These are phyloP conservation scores for Lepraria neglecta DNA, from an alignment of 495 filamentous ascomycete genomes.

Conservation along the genomic window DNA sequence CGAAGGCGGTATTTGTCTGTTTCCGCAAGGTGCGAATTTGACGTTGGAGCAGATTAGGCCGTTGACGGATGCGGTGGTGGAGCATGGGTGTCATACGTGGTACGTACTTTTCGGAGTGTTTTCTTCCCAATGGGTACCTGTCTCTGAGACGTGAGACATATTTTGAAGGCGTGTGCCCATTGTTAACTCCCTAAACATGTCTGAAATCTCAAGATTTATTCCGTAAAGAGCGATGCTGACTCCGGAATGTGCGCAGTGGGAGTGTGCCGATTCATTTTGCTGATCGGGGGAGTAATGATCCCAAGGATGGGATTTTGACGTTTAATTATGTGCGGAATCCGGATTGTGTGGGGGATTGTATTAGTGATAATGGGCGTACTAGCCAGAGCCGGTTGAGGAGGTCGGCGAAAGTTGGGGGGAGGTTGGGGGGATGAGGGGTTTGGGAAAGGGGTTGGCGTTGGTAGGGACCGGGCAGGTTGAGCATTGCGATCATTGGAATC, in stretches of 20 bases:
- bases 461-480: neutral
- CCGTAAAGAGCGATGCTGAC: no score
- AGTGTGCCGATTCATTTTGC: conserved; percentile 29
- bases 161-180: no score
- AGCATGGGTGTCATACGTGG: conserved; percentile 26
- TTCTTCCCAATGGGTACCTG: no score
- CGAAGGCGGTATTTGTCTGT: conserved; percentile 19
- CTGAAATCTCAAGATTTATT: no score
- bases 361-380: conserved; percentile 3
- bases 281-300: conserved; percentile 26
- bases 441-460: neutral
- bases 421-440: neutral
- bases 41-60: conserved; percentile 2
- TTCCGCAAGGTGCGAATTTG: conserved; percentile 12
- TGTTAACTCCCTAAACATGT: no score
- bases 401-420: neutral
- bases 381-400: neutral
- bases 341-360: conserved; percentile 20
- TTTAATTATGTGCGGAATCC: conserved; percentile 30
- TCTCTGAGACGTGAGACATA: no score
- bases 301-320: conserved; percentile 27
- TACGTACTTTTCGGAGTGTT: no score
- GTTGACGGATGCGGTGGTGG: conserved; percentile 23
- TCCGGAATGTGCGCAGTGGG: no score
- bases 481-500: neutral